Base-by-base conservation (phyloP, 2,329 filamentous ascomycete species). In the Westerdykella sp. region DNA sequence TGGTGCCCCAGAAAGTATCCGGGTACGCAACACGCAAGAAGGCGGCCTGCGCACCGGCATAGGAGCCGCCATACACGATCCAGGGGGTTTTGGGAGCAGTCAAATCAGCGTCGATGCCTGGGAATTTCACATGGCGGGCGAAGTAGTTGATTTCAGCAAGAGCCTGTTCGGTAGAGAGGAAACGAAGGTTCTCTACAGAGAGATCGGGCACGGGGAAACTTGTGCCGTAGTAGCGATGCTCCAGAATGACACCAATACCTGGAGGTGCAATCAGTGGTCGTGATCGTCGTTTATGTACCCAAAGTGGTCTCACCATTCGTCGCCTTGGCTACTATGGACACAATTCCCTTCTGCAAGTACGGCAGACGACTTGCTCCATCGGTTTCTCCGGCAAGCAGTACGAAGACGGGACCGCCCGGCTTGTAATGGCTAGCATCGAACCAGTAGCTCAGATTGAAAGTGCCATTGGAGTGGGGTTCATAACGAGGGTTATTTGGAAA, bases 171-270 rank as follows among this genome's bases (percentile, higher is more conserved):
- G 87, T 93, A 1, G 85, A 84, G 57, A 95, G 70, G 71, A 93
- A 95, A 2, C 88, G 82, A 50, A 94, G 68, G 54, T 79, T 90
- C 59, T 85, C 70, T 0, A 80, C 83, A 0, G 76, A 76, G 15
- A 91, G 72, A 56, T 90, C 76, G 1, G 73, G 63, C 0, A 79
- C 78, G 0, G 87, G 87, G 42, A 83, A 81, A 60, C 85, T 90
- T 11, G 74, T 75, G 43, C 88, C 88, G 59, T 95, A 95, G 72
- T 94, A 95, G 23, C 88, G 80, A 59, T 95, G 88, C 69, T 95
- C 88, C 2, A 95, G 75, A 37, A 95, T 78, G 2, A 95, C 84
- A 3, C 83, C 87, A 21, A 95, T 69, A 1, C 88, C 88, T 44
- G 81, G 71, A 0, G 84, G 87, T 28, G 7, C 11, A 9, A 12